Evolutionary conservation across 306 rosid genomes (phyloP), one percentile per base, ranked within the genome.

Genomic region (Arachis stenosperma): DNA sequence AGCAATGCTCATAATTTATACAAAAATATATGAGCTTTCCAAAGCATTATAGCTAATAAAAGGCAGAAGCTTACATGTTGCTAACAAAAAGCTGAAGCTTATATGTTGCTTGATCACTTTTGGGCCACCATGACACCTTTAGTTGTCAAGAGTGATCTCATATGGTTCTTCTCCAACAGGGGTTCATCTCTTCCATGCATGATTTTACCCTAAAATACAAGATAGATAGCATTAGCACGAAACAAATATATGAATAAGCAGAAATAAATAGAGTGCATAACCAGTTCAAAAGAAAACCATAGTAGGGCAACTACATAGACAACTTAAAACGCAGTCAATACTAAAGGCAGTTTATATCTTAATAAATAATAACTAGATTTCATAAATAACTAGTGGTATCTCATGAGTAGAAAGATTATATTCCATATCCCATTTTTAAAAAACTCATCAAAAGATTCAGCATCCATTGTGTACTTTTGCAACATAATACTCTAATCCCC

Each of bases 91-190:
- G 75, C 43, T 22, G 27, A 53, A 27, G 5, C 27, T 22, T 22
- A 7, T 53, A 65, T 60, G 67, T 5, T 58, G 77, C 65, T 72
- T 39, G 73, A 69, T 50, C 41, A 63, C 70, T 78, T 82, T 91
- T 8, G 99, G 93, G 82, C 97, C 96, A 83, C 86, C 84, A 29
- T 69, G 66, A 74, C 98, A 78, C 52, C 99, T 97, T 12, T 91
- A 77, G 83, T 92, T 91, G 78, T 95, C 99, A 42, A 90, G 88
- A 75, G 68, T 30, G 71, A 95, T 78, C 84, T 95, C 98, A 78
- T 80, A 95, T 14, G 86, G 87, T 61, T 87, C 96, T 79, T 95
- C 98, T 4, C 86, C 86, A 73, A 91, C 86, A 40, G 64, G 64
- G 86, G 67, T 66, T 60, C 68, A 52, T 80, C 15, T 56, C 83